Evolutionary conservation across 805 yeast genomes (phyloP), one percentile per base, ranked within the genome.

Genomic region (Brettanomyces bruxellensis): DNA sequence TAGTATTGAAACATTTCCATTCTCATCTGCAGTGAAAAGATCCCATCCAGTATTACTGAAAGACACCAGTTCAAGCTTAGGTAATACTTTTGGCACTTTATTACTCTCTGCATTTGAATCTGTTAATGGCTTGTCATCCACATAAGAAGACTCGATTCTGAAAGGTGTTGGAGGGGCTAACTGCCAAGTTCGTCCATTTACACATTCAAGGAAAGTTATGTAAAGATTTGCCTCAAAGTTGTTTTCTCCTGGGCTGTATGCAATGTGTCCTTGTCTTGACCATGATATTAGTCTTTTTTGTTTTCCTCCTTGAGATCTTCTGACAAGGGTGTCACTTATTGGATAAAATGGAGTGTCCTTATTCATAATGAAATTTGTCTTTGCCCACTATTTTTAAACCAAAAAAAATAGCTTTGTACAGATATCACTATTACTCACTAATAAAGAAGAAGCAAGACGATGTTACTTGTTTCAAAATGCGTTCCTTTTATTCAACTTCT

Each of bases 21-120:
- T 59, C 23, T 71, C 73, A 60, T 90, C 98, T 40, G 85, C 71
- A 3, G 85, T 76, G 2, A 95, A 95, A 42, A 93, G 70, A 57
- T 90, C 95, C 47, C 85, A 79, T 40, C 91, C 91, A 1, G 81
- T 68, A 42, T 80, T 78, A 48, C 93, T 81, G 89, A 96, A 93
- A 37, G 74, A 67, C 5, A 87, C 74, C 25, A 71, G 56, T 1
- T 70, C 43, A 1, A 62, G 41, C 3, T 51, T 48, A 0, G 66
- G 54, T 12, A 50, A 35, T 38, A 22, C 44, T 35, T 35, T n/a
- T 24, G 25, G 18, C 9, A 14, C n/a, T 11, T 25, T 28, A 36
- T 37, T n/a, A 23, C 13, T 41, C 28, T n/a, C 25, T 22, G 55
- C 55, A n/a, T 28, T 13, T 5, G 14, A n/a, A n/a, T n/a, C 34